phyloP scores from a whole-genome alignment of 129 eudicot genomes.

The Oenanthe sinensis region DNA sequence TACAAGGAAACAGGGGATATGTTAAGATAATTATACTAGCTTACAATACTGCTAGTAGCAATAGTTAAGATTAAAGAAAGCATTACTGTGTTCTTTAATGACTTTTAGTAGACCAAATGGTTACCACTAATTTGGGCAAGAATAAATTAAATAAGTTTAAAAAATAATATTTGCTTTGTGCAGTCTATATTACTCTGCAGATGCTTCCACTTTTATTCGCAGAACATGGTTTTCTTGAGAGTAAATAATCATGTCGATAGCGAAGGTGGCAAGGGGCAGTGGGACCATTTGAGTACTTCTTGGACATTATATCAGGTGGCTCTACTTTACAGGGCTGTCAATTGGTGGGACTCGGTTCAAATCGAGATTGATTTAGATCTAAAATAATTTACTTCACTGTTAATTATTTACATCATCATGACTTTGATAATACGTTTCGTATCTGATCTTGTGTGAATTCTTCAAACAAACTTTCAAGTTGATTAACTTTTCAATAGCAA shows the following conservation, averaged over 20 bases:
- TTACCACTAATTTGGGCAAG: not conserved
- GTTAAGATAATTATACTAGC: no score
- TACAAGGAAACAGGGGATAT: no score
- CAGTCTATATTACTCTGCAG: not conserved
- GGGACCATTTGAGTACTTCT: not conserved
- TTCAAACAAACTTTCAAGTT: no score
- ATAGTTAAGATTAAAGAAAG: no score
- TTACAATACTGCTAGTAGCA: no score
- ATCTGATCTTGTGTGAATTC: no score
- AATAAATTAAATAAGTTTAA: not conserved
- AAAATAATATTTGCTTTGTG: not conserved
- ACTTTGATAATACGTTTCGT: no score
- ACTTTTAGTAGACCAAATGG: not conserved
- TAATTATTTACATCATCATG: no score
- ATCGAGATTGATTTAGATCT: no score
- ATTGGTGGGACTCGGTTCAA: not conserved
- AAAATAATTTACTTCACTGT: no score
- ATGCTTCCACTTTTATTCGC: not conserved
- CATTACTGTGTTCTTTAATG: not conserved
- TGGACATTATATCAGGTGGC: not conserved
- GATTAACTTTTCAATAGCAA: no score
- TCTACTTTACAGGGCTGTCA: not conserved
- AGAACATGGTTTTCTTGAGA: not conserved
- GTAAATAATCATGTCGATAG: not conserved
- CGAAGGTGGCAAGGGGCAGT: not conserved